Base-by-base conservation (phyloP, 352 stramenopile species). In the Blastocystis hominis region DNA sequence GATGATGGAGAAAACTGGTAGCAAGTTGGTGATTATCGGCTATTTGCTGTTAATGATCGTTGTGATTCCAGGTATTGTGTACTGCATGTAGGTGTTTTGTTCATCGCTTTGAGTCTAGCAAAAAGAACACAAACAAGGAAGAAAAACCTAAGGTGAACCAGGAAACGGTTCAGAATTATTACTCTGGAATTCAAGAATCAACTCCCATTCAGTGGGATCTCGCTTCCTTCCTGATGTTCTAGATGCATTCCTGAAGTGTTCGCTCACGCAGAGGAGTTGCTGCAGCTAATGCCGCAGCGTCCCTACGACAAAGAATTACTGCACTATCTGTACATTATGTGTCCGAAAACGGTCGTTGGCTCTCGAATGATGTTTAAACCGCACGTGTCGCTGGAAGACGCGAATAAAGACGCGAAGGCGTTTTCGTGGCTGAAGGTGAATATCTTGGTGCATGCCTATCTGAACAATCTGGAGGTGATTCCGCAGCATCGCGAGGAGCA, bases 1-100 rank as follows among this genome's bases (percentile, higher is more conserved):
- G 72, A 84, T 84, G 54, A 46, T n/a, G 30, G 59, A 84, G 72
- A 70, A 70, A 40, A 64, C 3, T 3, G 72, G 72, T 34, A 66
- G 59, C 38, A 24, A 38, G 5, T 17, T 84, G 17, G 38, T 84
- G n/a, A 54, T 84, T 24, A 84, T 84, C 38, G 54, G 54, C 17
- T 84, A 84, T 62, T n/a, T 84, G 34, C 5, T 84, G 17, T 17
- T 84, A 40, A 70, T 84, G 54, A 36, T 84, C 42, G 72, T 68
- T 50, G 72, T 24, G n/a, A 70, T 84, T 84, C 72, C 72, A 36
- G 34, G 70, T 1, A 7, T 84, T 3, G 72, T 84, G 24, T 70
- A 84, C 38, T 84, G 34, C 20, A n/a, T 84, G 72, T 84, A 24
- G 20, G 34, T 9, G 9, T 34, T 13, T n/a, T 9, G 9, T 17